These are phyloP conservation scores for Kodamaea ohmeri DNA, from an alignment of 1,139 yeast species.

Conservation along the genomic window DNA sequence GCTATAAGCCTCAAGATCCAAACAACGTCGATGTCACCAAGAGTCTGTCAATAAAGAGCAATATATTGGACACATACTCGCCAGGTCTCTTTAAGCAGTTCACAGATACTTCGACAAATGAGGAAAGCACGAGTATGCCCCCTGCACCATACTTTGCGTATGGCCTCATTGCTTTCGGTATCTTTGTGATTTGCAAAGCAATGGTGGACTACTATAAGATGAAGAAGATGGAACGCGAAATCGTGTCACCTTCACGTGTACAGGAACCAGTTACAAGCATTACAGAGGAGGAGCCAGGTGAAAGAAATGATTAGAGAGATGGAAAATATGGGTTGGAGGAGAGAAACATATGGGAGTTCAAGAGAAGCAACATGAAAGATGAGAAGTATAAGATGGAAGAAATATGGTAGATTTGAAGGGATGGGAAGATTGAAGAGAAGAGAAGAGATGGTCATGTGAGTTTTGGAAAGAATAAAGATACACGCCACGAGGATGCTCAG, in stretches of 20 bases:
- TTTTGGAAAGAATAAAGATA: no score
- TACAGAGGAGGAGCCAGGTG: constrained; percentile 9
- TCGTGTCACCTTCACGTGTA: constrained; percentile 37
- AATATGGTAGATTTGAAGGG: no score
- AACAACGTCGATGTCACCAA: constrained; percentile 50
- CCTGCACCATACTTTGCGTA: constrained; percentile 51
- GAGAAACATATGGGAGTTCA: not conserved
- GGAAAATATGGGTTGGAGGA: not conserved
- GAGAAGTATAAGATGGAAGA: no score
- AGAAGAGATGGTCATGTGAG: no score
- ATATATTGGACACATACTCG: constrained; percentile 47
- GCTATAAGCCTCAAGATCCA: constrained; percentile 55
- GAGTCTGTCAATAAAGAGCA: constrained; percentile 33
- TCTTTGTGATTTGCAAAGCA: constrained; percentile 63
- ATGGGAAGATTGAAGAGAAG: no score
- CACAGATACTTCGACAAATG: constrained; percentile 9
- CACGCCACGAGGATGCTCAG: no score
- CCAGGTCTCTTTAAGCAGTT: constrained; percentile 30
- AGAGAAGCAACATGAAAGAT: not conserved
- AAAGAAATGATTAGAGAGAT: not conserved
- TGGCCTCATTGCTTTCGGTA: constrained; percentile 65
- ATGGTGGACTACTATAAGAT: constrained; percentile 70
- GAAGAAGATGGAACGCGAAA: constrained; percentile 68
- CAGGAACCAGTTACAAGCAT: constrained; percentile 10
- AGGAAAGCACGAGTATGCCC: constrained; percentile 12